A percentile compares a stretch with the other conserved stretches of the same genome.
phyloP scores from a whole-genome alignment of 2,329 filamentous ascomycete genomes.

The Ceratocystis lukuohia region DNA sequence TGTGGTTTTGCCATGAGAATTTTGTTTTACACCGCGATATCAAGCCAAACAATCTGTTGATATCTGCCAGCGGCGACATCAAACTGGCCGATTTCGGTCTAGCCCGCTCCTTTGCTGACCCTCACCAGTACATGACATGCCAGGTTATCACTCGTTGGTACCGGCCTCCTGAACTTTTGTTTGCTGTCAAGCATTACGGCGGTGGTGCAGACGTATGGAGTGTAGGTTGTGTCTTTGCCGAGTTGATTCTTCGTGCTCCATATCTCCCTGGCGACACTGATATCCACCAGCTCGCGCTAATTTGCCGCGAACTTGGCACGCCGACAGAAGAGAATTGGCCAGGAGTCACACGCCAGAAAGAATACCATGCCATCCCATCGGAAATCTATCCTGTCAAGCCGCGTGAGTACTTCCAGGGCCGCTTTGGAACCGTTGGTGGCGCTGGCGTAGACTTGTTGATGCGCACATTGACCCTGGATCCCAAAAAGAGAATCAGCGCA shows the following conservation, averaged over 20 bases:
- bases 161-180: constrained; percentile 83
- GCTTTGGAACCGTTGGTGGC: constrained; percentile 67
- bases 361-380: constrained; percentile 57
- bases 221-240: constrained; percentile 82
- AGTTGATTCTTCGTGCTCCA: constrained; percentile 69
- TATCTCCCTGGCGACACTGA: constrained; percentile 77
- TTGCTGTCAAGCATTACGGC: constrained; percentile 76
- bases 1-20: constrained; percentile 96
- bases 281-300: constrained; percentile 71
- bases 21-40: constrained; percentile 93
- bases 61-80: constrained; percentile 81
- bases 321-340: constrained; percentile 94
- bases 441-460: constrained; percentile 81
- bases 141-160: constrained; percentile 98
- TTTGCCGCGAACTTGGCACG: constrained; percentile 74
- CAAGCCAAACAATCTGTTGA: constrained; percentile 95
- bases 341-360: constrained; percentile 65
- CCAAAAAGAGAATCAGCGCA: constrained; percentile 68
- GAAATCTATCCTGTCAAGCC: constrained; percentile 47
- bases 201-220: constrained; percentile 92
- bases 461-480: constrained; percentile 72
- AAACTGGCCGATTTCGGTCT: constrained; percentile 98
- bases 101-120: constrained; percentile 77
- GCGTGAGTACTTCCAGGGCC: constrained; percentile 57
- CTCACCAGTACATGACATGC: constrained; percentile 75